A percentile compares a stretch with the other conserved stretches of the same genome.
phyloP scores from a whole-genome alignment of 2,329 filamentous ascomycete genomes.

The Botrytis fabae region DNA sequence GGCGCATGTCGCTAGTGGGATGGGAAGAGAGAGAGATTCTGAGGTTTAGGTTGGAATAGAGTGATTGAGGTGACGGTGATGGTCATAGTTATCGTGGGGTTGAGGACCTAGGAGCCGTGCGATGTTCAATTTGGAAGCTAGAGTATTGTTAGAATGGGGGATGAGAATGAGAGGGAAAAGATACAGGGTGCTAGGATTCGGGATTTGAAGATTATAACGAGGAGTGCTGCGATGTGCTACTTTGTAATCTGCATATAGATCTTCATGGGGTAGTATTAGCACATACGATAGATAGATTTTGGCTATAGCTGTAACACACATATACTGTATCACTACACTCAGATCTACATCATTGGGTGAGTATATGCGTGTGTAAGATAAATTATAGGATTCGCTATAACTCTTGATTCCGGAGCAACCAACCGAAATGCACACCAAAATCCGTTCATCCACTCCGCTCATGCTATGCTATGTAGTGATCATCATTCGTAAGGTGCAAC shows the following conservation, averaged over 20 bases:
- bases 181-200: background rate
- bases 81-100: no score
- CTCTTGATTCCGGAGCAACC: background rate
- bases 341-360: background rate
- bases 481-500: background rate
- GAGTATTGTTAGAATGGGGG: background rate
- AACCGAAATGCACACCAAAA: background rate
- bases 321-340: background rate
- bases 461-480: background rate
- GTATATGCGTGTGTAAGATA: background rate
- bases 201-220: background rate
- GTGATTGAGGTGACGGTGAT: background rate
- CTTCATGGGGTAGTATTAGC: background rate
- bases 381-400: background rate
- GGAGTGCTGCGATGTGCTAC: background rate
- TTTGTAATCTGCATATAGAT: background rate
- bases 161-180: background rate
- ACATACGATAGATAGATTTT: background rate
- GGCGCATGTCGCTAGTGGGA: background rate
- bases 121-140: background rate
- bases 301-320: background rate
- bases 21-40: background rate
- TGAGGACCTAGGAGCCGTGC: background rate
- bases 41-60: background rate
- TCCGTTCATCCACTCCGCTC: background rate